Conservation (phyloP, 257 asterid genomes). For the Cordia subcordata region DNA sequence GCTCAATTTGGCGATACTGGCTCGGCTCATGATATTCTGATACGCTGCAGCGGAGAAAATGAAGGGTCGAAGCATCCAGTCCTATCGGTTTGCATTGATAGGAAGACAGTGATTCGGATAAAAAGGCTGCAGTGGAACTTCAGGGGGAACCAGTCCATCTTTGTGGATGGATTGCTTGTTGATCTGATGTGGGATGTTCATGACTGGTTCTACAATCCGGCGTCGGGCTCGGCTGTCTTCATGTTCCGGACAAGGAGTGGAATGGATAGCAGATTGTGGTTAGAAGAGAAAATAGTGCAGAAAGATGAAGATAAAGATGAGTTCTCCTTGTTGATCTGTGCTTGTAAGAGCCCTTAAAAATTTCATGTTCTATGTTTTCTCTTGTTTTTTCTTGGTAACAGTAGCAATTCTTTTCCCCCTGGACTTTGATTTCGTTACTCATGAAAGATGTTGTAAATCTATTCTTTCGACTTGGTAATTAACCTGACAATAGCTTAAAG, state of each 20-base stretch:
- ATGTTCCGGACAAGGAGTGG: constrained; percentile 94
- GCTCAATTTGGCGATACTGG: constrained; percentile 62
- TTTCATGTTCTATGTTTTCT: not conserved
- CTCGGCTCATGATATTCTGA: constrained; percentile 53
- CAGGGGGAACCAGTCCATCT: constrained; percentile 83
- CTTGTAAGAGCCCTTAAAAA: constrained; percentile 44
- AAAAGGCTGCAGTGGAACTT: constrained; percentile 92
- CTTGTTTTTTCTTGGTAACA: not conserved
- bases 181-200: constrained; percentile 98
- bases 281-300: constrained; percentile 61
- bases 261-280: constrained; percentile 83
- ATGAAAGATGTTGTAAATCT: not conserved
- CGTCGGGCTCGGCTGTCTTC: constrained; percentile 64
- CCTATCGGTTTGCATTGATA: constrained; percentile 61
- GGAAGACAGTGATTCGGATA: constrained; percentile 60
- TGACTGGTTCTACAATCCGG: constrained; percentile 61
- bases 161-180: constrained; percentile 70
- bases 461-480: constrained; percentile 13
- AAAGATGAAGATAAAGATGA: constrained; percentile 61
- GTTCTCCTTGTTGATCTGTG: constrained; percentile 74
- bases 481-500: constrained; percentile 13
- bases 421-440: not conserved
- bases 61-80: constrained; percentile 60
- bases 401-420: too few relatives aligned
- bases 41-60: constrained; percentile 53